Evolutionary conservation across 2,329 filamentous ascomycete genomes (phyloP).

Genomic region (Alternaria atra): DNA sequence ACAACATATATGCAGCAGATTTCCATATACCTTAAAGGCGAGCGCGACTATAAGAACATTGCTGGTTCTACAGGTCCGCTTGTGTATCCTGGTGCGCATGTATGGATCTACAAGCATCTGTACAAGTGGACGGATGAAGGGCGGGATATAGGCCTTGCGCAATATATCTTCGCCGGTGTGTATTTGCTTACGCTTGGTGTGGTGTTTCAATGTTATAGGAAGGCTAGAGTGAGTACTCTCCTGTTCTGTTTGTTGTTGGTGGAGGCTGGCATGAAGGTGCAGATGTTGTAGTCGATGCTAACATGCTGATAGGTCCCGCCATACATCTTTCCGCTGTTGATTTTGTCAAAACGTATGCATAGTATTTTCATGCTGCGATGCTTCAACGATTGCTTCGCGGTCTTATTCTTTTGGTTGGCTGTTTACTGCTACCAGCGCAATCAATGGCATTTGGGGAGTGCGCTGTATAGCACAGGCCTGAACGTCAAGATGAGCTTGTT

Average conservation of each 20-base stretch:
- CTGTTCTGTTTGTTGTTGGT: background rate
- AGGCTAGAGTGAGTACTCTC: slow-evolving; percentile 66
- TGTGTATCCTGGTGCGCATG: slow-evolving; percentile 93
- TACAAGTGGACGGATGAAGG: slow-evolving; percentile 82
- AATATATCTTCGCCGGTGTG: slow-evolving; percentile 80
- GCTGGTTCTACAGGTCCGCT: slow-evolving; percentile 89
- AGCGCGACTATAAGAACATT: slow-evolving; percentile 87
- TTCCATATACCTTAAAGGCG: slow-evolving; percentile 78
- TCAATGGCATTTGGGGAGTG: slow-evolving; percentile 75
- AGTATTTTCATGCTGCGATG: slow-evolving; percentile 91
- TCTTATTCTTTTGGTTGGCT: slow-evolving; percentile 82
- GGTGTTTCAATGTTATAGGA: slow-evolving; percentile 83
- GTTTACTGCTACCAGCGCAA: slow-evolving; percentile 79
- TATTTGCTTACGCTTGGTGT: slow-evolving; percentile 79
- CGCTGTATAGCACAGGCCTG: slow-evolving; percentile 79
- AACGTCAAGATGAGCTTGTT: slow-evolving; percentile 96
- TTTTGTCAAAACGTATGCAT: slow-evolving; percentile 90
- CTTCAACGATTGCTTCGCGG: slow-evolving; percentile 95
- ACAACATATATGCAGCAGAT: slow-evolving; percentile 96
- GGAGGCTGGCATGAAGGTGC: background rate
- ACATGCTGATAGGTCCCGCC: slow-evolving; percentile 71
- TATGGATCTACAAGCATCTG: slow-evolving; percentile 86
- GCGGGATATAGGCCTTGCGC: slow-evolving; percentile 78
- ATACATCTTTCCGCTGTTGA: slow-evolving; percentile 84
- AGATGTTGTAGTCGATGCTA: slow-evolving; percentile 1